Conservation (phyloP, 768 basidiomycete species). For the Cyclocybe cylindracea region DNA sequence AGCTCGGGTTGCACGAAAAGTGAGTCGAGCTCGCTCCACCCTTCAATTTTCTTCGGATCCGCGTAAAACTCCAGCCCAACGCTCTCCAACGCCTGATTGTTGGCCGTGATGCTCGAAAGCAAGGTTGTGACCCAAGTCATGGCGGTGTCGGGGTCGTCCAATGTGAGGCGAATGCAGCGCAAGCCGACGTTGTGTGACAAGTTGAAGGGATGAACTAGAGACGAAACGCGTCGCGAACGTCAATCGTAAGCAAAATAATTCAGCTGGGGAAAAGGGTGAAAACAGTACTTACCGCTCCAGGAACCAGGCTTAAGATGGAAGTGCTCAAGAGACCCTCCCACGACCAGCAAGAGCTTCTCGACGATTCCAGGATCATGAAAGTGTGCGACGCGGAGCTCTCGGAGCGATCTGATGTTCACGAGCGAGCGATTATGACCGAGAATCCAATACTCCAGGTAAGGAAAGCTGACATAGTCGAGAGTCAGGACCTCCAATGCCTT, state of each 20-base stretch:
- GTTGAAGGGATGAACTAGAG: constrained; percentile 36
- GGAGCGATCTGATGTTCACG: constrained; percentile 35
- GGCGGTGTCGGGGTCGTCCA: constrained; percentile 38
- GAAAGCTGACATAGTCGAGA: constrained; percentile 40
- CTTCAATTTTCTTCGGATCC: constrained; percentile 35
- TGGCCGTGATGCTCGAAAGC: constrained; percentile 26
- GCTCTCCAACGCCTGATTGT: constrained; percentile 24
- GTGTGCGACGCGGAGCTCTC: constrained; percentile 44
- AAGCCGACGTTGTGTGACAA: constrained; percentile 34
- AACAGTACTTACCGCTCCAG: constrained; percentile 35
- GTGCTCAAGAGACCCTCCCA: constrained; percentile 39
- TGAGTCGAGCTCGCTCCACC: constrained; percentile 35
- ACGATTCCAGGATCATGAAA: constrained; percentile 36
- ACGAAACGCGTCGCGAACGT: background rate
- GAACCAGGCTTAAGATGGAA: constrained; percentile 45
- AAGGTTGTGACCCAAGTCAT: constrained; percentile 38
- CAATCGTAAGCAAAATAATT: constrained; percentile 1
- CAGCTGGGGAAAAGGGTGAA: background rate
- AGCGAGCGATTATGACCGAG: constrained; percentile 27
- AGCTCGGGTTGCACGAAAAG: constrained; percentile 33
- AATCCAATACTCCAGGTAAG: constrained; percentile 39
- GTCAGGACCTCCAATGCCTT: constrained; percentile 35
- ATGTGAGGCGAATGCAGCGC: constrained; percentile 40
- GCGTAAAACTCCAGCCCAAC: constrained; percentile 43
- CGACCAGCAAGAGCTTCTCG: constrained; percentile 33